phyloP scores from a whole-genome alignment of 331 rosid species.

The Quercus lobata region DNA sequence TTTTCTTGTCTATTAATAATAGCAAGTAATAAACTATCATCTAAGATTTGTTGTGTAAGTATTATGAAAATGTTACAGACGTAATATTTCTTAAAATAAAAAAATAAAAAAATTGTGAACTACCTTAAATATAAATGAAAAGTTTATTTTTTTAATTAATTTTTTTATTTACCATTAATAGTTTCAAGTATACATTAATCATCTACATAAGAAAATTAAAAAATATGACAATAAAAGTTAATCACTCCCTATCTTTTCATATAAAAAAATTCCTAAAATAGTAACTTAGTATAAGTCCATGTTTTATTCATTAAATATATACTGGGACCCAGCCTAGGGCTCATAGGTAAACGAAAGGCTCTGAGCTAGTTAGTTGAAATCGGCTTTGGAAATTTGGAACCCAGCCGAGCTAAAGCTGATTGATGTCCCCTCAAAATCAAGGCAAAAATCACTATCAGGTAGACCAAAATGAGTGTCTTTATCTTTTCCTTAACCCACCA shows the following conservation, averaged over 20 bases:
- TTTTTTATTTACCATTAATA: too few species aligned
- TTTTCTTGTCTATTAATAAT: accelerated
- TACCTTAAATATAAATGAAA: too few species aligned
- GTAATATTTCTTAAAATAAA: accelerated
- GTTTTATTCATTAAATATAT: too few species aligned
- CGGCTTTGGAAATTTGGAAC: background rate
- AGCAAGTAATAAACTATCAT: accelerated
- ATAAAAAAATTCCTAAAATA: too few species aligned
- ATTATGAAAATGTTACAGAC: accelerated
- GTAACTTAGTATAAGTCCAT: too few species aligned
- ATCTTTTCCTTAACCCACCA: background rate
- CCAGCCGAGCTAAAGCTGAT: background rate
- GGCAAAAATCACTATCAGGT: background rate
- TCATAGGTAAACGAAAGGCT: background rate
- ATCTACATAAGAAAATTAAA: too few species aligned
- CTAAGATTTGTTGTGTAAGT: too few species aligned
- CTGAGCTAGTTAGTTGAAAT: background rate
- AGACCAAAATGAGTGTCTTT: background rate
- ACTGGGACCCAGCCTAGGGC: background rate
- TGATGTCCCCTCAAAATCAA: background rate
- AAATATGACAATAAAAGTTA: too few species aligned
- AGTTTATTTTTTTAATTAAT: too few species aligned
- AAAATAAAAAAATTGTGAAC: too few species aligned
- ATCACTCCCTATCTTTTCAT: too few species aligned
- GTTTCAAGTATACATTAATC: too few species aligned